Evolutionary conservation across 495 filamentous ascomycete species (phyloP).

Genomic region (Clavariopsis aquatica): DNA sequence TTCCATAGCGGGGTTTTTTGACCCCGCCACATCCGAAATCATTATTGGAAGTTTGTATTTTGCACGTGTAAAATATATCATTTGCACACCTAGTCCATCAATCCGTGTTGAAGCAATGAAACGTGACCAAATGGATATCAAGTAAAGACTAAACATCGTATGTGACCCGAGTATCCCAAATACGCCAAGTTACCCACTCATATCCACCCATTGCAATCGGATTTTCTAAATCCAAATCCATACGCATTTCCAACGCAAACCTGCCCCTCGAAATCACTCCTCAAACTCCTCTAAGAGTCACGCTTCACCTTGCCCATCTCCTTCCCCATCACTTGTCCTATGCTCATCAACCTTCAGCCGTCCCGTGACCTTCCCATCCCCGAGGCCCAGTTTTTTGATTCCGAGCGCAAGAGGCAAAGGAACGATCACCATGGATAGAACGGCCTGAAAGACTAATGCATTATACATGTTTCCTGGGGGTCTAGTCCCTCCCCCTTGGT

Average conservation of each 20-base stretch:
- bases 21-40: no score
- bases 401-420: constrained; percentile 70
- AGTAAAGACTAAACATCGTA: background rate
- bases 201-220: background rate
- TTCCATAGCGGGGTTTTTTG: no score
- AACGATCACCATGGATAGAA: constrained; percentile 63
- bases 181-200: background rate
- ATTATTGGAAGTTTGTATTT: no score
- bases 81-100: no score
- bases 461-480: constrained; percentile 71
- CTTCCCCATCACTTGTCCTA: constrained; percentile 16
- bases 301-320: constrained; percentile 3
- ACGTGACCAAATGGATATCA: background rate
- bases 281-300: constrained; percentile 1
- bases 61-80: no score
- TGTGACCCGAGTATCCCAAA: background rate
- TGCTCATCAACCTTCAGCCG: constrained; percentile 59
- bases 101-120: no score
- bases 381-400: constrained; percentile 54
- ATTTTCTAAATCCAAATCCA: background rate
- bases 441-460: constrained; percentile 76
- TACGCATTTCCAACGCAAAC: no score
- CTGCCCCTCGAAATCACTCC: background rate
- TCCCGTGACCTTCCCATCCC: constrained; percentile 53
- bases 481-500: constrained; percentile 42